Percentiles rank a stretch among this genome's conserved stretches.
phyloP scores from a whole-genome alignment of 1,284 basidiomycete species.

The Macrocystidia cucumis region DNA sequence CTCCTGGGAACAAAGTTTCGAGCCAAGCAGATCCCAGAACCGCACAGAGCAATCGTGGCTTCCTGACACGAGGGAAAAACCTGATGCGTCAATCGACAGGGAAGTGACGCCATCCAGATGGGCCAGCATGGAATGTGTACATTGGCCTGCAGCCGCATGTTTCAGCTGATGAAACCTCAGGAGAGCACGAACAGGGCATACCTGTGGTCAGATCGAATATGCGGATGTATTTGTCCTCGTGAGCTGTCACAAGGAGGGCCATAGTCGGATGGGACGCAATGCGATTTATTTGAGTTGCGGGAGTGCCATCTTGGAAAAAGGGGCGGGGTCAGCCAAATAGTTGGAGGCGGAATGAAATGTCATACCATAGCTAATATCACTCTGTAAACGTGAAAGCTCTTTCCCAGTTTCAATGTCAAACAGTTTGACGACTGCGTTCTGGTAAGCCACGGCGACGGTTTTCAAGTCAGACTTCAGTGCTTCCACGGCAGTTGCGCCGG shows the following conservation, averaged over 20 bases:
- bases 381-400: constrained; percentile 64
- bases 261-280: constrained; percentile 90
- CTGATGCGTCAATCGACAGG: constrained; percentile 81
- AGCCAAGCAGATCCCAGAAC: constrained; percentile 91
- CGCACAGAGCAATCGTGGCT: constrained; percentile 92
- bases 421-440: constrained; percentile 85
- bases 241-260: constrained; percentile 81
- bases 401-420: constrained; percentile 86
- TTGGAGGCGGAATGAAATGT: constrained; percentile 11
- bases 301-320: constrained; percentile 51
- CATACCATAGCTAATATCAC: constrained; percentile 66
- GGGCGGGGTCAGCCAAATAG: constrained; percentile 7
- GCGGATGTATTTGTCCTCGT: constrained; percentile 91
- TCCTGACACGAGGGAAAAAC: constrained; percentile 83
- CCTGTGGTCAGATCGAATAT: constrained; percentile 84
- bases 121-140: constrained; percentile 84
- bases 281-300: constrained; percentile 80
- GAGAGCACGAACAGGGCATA: constrained; percentile 24
- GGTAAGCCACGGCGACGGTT: constrained; percentile 86
- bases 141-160: constrained; percentile 47
- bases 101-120: constrained; percentile 91
- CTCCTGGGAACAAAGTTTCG: constrained; percentile 83
- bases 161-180: constrained; percentile 5
- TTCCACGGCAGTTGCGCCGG: constrained; percentile 78
- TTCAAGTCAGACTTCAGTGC: constrained; percentile 73